Base-by-base conservation (phyloP, 225 moss, liverwort and hornwort genomes). In the Rhytidiadelphus loreus region DNA sequence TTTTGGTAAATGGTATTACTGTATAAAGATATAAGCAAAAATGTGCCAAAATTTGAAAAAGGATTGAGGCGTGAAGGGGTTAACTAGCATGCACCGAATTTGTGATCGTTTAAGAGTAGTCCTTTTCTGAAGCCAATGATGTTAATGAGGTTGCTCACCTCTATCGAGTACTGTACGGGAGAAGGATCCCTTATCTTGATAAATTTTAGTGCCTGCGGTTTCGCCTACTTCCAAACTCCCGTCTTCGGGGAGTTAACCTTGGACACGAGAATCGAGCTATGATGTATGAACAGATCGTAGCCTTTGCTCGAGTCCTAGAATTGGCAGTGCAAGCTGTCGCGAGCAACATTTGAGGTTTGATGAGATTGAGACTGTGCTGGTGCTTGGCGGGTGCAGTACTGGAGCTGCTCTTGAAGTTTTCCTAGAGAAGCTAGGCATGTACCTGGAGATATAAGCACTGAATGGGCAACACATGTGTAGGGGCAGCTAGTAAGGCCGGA, bases 391-490 rank as follows among this genome's bases (percentile, higher is more conserved):
- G 80, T 89, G 89, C 90, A 90, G 90, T 84, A 57, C 87, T 63
- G 87, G 90, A 87, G 87, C 87, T 90, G 71, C 62, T 48, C 71
- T 23, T 88, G 80, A 90, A 73, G 72, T 78, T 46, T 87, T 83
- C 77, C 69, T 77, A 83, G 77, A 90, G 78, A 90, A 72, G 28
- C 80, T 80, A 85, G 80, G 87, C 44, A 80, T 84, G 83, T 83
- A 78, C 77, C 82, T 87, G 87, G 79, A 87, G 87, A 87, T 81
- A 89, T 90, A 88, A 89, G 90, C 87, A 92, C 87, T 92, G 91
- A 92, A 94, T 92, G 93, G 93, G 93, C 88, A 94, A 94, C 92
- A 94, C 93, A 87, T 94, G 93, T 91, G 86, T 92, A 92, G 92
- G 93, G 88, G 93, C 93, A 89, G 93, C 87, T 75, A 89, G 90